A percentile compares a stretch with the other conserved stretches of the same genome.
Evolutionary conservation across 2,329 filamentous ascomycete genomes (phyloP).

Genomic region (Xylariales sp.): DNA sequence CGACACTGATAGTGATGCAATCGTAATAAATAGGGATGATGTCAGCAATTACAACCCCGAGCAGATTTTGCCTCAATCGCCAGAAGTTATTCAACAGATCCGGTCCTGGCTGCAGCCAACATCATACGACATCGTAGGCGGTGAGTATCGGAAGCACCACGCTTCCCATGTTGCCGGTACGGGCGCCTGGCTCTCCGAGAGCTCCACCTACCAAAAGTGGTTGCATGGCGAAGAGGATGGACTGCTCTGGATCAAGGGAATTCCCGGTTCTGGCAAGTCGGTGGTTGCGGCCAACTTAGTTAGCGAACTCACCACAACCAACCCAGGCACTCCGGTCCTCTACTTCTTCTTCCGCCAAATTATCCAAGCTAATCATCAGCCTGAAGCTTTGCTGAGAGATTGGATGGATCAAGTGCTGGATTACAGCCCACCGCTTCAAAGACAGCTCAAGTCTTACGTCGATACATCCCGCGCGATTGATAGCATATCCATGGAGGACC

Average conservation of each 20-base stretch:
- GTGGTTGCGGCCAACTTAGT: conserved; percentile 25
- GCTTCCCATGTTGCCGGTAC: neutral
- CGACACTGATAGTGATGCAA: no score
- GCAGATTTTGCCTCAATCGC: neutral
- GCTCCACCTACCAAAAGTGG: neutral
- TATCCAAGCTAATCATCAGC: conserved; percentile 28
- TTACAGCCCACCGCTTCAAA: conserved; percentile 25
- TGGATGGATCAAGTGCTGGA: conserved; percentile 27
- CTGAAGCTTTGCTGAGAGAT: conserved; percentile 25
- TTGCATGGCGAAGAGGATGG: neutral
- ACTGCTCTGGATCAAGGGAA: neutral
- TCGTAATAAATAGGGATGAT: neutral
- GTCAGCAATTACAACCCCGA: neutral
- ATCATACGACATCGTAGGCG: neutral
- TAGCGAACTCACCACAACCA: conserved; percentile 11
- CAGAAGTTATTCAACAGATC: neutral
- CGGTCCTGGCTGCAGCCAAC: neutral
- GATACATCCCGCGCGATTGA: conserved; percentile 6
- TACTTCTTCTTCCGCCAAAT: conserved; percentile 37
- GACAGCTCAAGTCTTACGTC: conserved; percentile 12
- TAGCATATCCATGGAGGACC: conserved; percentile 14
- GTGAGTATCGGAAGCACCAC: neutral
- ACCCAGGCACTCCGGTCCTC: conserved; percentile 20
- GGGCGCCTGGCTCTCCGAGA: neutral
- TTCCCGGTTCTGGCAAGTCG: conserved; percentile 28